Evolutionary conservation across 2,329 filamentous ascomycete species (phyloP).

Genomic region (Biscogniauxia mediterranea): DNA sequence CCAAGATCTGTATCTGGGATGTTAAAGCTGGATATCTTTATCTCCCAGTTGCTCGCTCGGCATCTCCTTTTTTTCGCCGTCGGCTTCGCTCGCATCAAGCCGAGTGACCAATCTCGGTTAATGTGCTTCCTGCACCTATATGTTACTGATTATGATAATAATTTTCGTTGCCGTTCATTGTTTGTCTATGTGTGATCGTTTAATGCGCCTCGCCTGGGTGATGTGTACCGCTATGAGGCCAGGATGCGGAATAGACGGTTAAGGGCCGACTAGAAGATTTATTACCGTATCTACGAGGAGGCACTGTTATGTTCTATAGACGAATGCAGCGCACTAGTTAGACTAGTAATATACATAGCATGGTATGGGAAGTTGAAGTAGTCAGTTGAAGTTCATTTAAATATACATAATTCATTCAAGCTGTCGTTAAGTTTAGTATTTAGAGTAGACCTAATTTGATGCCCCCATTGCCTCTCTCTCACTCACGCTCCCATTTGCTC

Average conservation of each 20-base stretch:
- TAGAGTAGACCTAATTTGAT: background rate
- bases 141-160: background rate
- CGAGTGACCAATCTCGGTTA: conserved; percentile 1
- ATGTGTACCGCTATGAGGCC: no score
- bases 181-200: no score
- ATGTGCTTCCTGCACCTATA: background rate
- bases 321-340: no score
- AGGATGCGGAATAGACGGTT: no score
- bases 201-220: no score
- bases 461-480: conserved; percentile 9
- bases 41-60: background rate
- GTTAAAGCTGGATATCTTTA: background rate
- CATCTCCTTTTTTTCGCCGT: no score
- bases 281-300: no score
- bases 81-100: background rate
- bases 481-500: conserved; percentile 6
- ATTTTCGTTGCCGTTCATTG: no score
- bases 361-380: background rate
- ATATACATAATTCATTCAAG: background rate
- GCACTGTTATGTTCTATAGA: no score
- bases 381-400: background rate
- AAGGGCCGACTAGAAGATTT: no score
- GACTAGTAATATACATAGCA: background rate
- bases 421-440: background rate
- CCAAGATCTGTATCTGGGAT: background rate